Evolutionary conservation across 169 alveolate genomes (phyloP), one percentile per base, ranked within the genome.

Genomic region (Cryptosporidium muris): DNA sequence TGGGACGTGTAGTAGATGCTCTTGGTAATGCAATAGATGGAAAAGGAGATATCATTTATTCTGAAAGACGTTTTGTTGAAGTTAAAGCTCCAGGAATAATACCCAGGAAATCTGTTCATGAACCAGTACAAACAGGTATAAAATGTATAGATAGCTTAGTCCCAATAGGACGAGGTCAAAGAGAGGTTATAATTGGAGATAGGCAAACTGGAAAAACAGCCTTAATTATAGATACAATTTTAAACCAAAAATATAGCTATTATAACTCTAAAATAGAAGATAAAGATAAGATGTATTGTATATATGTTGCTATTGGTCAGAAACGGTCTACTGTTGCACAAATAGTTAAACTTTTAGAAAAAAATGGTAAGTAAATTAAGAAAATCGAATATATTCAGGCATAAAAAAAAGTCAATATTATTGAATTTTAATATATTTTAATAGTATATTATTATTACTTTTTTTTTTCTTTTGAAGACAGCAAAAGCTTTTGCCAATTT

Each of bases 161-260:
- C 40, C 99, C 99, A 3, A 96, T 98, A 66, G 99, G 99, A 49
- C 93, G 98, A 81, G 99, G 99, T 37, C 98, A 98, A 89, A 95
- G 99, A 81, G 99, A 97, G 94, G 94, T 96, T 58, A 97, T 97
- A 82, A 96, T 97, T 80, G 99, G 99, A 25, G 99, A 97, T 90
- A 95, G 99, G 81, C 97, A 96, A 89, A 98, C 99, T 14, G 99
- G 99, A 6, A 98, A 98, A 88, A 98, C 99, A 7, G 98, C 99
- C 42, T 91, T 97, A 54, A 99, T 99, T 14, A 92, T 96, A 9
- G 99, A 97, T 90, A 94, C 99, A 37, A 97, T 97, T 42, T 64
- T 97, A 68, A 97, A 97, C 90, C 98, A 97, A 91, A 96, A 93
- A 89, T 89, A 88, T 64, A 65, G 88, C 34, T 91, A 92, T 60